Evolutionary conservation across 2,329 filamentous ascomycete species (phyloP).

Genomic region (Diaporthe humulicola): DNA sequence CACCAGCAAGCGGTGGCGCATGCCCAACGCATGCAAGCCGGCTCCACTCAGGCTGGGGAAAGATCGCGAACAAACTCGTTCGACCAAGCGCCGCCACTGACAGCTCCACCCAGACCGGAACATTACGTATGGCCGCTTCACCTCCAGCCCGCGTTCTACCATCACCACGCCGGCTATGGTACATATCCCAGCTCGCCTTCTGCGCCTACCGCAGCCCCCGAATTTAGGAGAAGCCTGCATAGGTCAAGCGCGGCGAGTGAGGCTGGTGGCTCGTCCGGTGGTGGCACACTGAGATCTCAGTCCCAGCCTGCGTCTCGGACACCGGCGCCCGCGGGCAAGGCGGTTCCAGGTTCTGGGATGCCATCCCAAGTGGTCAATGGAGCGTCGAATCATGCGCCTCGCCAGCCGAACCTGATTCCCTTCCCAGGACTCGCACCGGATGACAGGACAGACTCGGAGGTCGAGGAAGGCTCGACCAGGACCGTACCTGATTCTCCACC

Average conservation of each 20-base stretch:
- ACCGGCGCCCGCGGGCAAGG: constrained; percentile 51
- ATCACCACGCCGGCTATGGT: constrained; percentile 54
- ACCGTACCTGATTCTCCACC: constrained; percentile 59
- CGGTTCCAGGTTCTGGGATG: constrained; percentile 47
- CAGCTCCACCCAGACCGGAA: constrained; percentile 70
- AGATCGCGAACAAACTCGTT: constrained; percentile 74
- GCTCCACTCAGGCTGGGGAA: constrained; percentile 55
- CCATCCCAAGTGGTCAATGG: constrained; percentile 53
- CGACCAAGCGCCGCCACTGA: constrained; percentile 68
- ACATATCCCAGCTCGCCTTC: constrained; percentile 71
- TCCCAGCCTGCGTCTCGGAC: constrained; percentile 73
- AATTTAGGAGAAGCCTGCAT: constrained; percentile 70
- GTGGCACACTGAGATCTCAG: constrained; percentile 72
- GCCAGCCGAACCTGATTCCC: constrained; percentile 62
- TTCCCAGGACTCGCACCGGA: constrained; percentile 71
- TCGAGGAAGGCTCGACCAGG: constrained; percentile 59
- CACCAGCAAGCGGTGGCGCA: constrained; percentile 60
- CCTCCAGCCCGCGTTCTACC: constrained; percentile 55
- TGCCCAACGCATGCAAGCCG: constrained; percentile 58
- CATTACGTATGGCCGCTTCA: constrained; percentile 65
- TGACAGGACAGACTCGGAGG: constrained; percentile 60
- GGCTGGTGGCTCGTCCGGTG: constrained; percentile 59
- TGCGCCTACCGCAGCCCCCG: constrained; percentile 58
- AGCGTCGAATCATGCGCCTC: constrained; percentile 51
- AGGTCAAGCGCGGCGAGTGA: constrained; percentile 66